Conservation (phyloP, 108 stramenopile species). For the Stephanodiscus minutulus region DNA sequence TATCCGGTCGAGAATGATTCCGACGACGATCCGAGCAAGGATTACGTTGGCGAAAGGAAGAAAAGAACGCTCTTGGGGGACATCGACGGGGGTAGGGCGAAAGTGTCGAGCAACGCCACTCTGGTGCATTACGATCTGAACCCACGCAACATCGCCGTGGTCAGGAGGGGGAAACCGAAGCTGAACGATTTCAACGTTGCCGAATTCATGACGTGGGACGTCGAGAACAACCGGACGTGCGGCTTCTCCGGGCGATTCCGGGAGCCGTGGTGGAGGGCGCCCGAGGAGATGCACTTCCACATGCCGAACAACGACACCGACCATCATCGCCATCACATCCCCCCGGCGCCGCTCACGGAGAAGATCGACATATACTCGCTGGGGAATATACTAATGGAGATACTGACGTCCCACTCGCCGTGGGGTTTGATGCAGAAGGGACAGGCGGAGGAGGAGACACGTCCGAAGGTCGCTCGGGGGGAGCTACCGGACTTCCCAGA, state of each 20-base stretch:
- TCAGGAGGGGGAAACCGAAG: slow-evolving; percentile 72
- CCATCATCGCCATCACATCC: too few species aligned
- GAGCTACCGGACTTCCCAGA: slow-evolving; percentile 57
- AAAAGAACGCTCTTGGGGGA: background rate
- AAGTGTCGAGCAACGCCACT: slow-evolving; percentile 45
- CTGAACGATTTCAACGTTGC: slow-evolving; percentile 90
- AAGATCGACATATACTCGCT: slow-evolving; percentile 84
- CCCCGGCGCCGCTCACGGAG: slow-evolving; percentile 56
- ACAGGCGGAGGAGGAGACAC: slow-evolving; percentile 60
- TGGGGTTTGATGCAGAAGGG: slow-evolving; percentile 74
- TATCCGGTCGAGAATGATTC: background rate
- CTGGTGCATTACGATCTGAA: slow-evolving; percentile 88
- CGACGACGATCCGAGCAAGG: slow-evolving; percentile 20
- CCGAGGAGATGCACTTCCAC: slow-evolving; percentile 77
- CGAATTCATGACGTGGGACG: slow-evolving; percentile 67
- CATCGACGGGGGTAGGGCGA: background rate
- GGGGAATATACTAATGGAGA: slow-evolving; percentile 72
- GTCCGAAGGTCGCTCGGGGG: slow-evolving; percentile 59
- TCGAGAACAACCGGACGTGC: slow-evolving; percentile 54
- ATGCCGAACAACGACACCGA: too few species aligned
- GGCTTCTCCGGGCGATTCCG: slow-evolving; percentile 72
- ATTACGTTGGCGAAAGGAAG: background rate
- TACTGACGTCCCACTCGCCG: slow-evolving; percentile 79
- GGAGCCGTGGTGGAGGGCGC: slow-evolving; percentile 89
- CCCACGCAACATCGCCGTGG: slow-evolving; percentile 81